Evolutionary conservation across 352 stramenopile species (phyloP), one percentile per base, ranked within the genome.

Genomic region (Pythium chondricola): DNA sequence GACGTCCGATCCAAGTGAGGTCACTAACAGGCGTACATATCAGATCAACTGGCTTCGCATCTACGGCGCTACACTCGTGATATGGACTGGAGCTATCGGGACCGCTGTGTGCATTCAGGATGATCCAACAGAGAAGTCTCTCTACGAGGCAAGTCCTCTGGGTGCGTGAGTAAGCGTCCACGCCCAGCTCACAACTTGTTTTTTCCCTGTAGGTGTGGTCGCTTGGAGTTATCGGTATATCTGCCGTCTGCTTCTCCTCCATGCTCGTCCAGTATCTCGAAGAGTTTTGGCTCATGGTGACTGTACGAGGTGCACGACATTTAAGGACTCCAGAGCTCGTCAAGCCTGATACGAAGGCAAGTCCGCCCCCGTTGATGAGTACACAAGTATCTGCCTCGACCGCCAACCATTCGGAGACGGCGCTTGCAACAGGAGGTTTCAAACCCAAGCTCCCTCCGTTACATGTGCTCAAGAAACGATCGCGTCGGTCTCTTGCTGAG

Each of bases 151-250:
- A 49, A 1, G 46, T 31, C 14, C 13, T 25, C 16, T 36, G 22
- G 16, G 17, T 39, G 11, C 9, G n/a, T n/a, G n/a, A n/a, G n/a
- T n/a, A n/a, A n/a, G n/a, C n/a, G n/a, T n/a, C n/a, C n/a, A n/a
- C n/a, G n/a, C n/a, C n/a, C n/a, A n/a, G n/a, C n/a, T n/a, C n/a
- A n/a, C n/a, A n/a, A n/a, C n/a, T n/a, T n/a, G n/a, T n/a, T n/a
- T n/a, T n/a, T n/a, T n/a, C n/a, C n/a, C n/a, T 25, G 17, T 43
- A 85, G 73, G 52, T 65, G 16, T 88, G 75, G 75, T 81, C 64
- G 3, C 46, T 88, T 2, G 75, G 73, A 6, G 57, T 52, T n/a
- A 74, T 85, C 43, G 69, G 61, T 1, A 58, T 87, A 17, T 69
- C 67, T 1, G 43, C 61, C 3, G 48, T 71, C 24, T 64, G 67